These are phyloP conservation scores for Dioscorea zingiberensis DNA, from an alignment of 106 monocot species.

Conservation along the genomic window DNA sequence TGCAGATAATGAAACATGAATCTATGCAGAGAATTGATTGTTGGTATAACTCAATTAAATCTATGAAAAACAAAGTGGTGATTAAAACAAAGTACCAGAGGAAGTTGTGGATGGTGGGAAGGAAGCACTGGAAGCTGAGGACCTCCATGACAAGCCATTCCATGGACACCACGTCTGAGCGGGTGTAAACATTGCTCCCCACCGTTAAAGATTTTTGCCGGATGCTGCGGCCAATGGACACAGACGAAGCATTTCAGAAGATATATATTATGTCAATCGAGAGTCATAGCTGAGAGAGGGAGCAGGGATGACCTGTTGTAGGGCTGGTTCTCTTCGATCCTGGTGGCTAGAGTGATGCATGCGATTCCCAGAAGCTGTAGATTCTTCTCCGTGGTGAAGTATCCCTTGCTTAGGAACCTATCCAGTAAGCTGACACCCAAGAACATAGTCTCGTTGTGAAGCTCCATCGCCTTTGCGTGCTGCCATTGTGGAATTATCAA, in stretches of 20 bases:
- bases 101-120: constrained; percentile 77
- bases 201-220: constrained; percentile 50
- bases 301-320: constrained; percentile 49
- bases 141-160: constrained; percentile 91
- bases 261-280: not conserved
- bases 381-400: constrained; percentile 48
- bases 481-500: constrained; percentile 11
- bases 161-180: constrained; percentile 90
- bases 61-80: not conserved
- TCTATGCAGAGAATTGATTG: too few relatives aligned
- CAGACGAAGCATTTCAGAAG: not conserved
- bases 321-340: constrained; percentile 94
- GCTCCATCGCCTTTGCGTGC: constrained; percentile 48
- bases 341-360: constrained; percentile 70
- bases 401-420: constrained; percentile 64
- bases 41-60: not conserved
- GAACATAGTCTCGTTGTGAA: constrained; percentile 76
- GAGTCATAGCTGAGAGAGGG: not conserved
- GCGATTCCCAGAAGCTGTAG: constrained; percentile 83
- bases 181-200: constrained; percentile 43
- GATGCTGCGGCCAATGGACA: constrained; percentile 27
- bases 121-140: constrained; percentile 68
- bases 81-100: constrained; percentile 43
- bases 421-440: constrained; percentile 80
- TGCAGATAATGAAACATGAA: too few relatives aligned